phyloP scores from a whole-genome alignment of 2,329 filamentous ascomycete genomes.

The Fusarium nanum region DNA sequence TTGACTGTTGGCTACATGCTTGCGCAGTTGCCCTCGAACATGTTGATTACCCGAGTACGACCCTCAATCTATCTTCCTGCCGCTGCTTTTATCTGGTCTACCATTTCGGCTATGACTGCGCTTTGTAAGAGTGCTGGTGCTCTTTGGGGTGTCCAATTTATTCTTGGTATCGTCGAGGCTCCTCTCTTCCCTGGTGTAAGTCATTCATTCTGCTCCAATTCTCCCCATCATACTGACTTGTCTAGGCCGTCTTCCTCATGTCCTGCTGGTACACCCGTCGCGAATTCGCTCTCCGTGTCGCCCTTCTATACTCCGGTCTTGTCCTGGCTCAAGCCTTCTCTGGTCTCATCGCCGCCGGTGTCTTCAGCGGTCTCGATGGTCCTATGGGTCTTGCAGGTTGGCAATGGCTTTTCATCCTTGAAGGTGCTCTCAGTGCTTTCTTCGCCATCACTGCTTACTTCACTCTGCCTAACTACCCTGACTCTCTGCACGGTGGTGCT shows the following conservation, averaged over 20 bases:
- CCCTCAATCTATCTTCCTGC: conserved; percentile 24
- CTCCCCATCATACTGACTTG: rapidly evolving
- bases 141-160: conserved; percentile 30
- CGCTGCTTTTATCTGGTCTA: conserved; percentile 30
- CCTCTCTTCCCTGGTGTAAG: conserved; percentile 37
- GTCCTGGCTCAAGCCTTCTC: conserved; percentile 75
- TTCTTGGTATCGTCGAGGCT: conserved; percentile 33
- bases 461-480: conserved; percentile 37
- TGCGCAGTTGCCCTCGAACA: conserved; percentile 34
- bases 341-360: conserved; percentile 69
- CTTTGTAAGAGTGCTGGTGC: conserved; percentile 28
- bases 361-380: conserved; percentile 57
- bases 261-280: conserved; percentile 73
- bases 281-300: conserved; percentile 70
- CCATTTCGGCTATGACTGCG: conserved; percentile 27
- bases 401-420: conserved; percentile 75
- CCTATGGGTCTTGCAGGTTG: conserved; percentile 67
- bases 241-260: conserved; percentile 48
- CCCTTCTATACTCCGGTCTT: conserved; percentile 67
- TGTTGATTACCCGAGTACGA: conserved; percentile 33
- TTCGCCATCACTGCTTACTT: conserved; percentile 41
- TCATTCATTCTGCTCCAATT: rapidly evolving
- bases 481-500: conserved; percentile 20
- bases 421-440: conserved; percentile 59
- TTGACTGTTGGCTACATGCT: conserved; percentile 36